Base-by-base conservation (phyloP, 2,329 filamentous ascomycete species). In the Fusarium sp. region DNA sequence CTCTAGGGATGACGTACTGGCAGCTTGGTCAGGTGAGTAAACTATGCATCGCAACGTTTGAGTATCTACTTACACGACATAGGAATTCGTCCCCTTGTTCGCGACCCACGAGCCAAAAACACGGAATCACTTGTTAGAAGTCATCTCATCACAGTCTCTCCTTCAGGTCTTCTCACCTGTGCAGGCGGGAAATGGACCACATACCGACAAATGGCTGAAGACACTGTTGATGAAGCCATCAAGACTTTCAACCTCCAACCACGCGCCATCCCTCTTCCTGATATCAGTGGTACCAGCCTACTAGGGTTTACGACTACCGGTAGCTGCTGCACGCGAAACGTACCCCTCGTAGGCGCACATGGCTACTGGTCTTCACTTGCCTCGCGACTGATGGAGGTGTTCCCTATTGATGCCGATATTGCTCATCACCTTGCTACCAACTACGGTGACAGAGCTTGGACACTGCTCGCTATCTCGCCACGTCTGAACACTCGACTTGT, bases 161-260 rank as follows among this genome's bases (percentile, higher is more conserved):
- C 87, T 6, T 91, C 91, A 1, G 92, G 91, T 13, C 85, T 96
- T 14, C 82, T 96, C 71, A 95, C 92, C 56, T 93, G 91, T 78
- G 91, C 91, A 33, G 92, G 92, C 73, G 92, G 92, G 67, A 96
- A 95, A 81, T 95, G 92, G 92, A 96, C 92, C 6, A 96, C 92
- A 10, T 96, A 95, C 81, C 90, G 92, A 60, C 91, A 94, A 77
- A 96, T 96, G 92, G 90, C 92, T 57, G 91, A 96, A 79, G 91
- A 95, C 74, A 91, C 91, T 51, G 92, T 96, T 66, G 91, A 95
- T 76, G 89, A 93, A 75, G 92, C 92, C 27, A 85, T 94, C 79
- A 82, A 85, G 67, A 83, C 86, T 55, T 93, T 93, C 77, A 77
- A 82, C 38, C 84, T 94, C 27, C 79, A 82, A 55, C 81, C 90